Percentiles rank a stretch among this genome's conserved stretches.
Conservation (phyloP, 257 asterid genomes). For the Solanum microdontum region DNA sequence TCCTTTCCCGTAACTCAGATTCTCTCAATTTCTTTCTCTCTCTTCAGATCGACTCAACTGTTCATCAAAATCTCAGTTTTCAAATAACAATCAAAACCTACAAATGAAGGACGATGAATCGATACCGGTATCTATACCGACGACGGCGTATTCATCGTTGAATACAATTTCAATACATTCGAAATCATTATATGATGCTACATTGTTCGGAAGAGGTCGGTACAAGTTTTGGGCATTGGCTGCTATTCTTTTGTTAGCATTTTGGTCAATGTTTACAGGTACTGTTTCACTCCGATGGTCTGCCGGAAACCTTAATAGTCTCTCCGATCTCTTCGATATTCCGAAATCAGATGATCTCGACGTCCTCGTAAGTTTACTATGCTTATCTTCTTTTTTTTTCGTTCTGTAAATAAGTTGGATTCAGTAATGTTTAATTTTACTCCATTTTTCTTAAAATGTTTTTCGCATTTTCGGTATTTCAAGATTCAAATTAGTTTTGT, state of each 20-base stretch:
- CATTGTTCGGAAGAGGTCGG: slow-evolving; percentile 40
- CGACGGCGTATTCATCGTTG: background rate
- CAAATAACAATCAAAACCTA: background rate
- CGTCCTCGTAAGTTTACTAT: slow-evolving; percentile 32
- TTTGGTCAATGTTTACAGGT: slow-evolving; percentile 87
- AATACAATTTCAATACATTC: slow-evolving; percentile 1
- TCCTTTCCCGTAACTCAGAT: background rate
- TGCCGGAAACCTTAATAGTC: slow-evolving; percentile 40
- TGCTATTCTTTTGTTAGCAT: slow-evolving; percentile 57
- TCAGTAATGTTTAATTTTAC: background rate
- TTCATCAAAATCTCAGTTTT: background rate
- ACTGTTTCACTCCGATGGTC: slow-evolving; percentile 73
- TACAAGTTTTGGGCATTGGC: slow-evolving; percentile 74
- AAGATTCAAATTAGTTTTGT: background rate
- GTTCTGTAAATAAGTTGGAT: background rate
- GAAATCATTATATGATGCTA: background rate
- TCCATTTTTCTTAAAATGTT: background rate
- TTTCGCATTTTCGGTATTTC: background rate
- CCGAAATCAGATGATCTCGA: slow-evolving; percentile 40
- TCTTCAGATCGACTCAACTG: background rate
- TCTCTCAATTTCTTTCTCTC: background rate
- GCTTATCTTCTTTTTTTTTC: background rate
- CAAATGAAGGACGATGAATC: slow-evolving; percentile 56
- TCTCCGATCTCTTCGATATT: slow-evolving; percentile 21
- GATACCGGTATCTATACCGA: slow-evolving; percentile 48